Evolutionary conservation across 176 grass and related monocot genomes (phyloP), one percentile per base, ranked within the genome.

Genomic region (Eremochloa ophiuroides): DNA sequence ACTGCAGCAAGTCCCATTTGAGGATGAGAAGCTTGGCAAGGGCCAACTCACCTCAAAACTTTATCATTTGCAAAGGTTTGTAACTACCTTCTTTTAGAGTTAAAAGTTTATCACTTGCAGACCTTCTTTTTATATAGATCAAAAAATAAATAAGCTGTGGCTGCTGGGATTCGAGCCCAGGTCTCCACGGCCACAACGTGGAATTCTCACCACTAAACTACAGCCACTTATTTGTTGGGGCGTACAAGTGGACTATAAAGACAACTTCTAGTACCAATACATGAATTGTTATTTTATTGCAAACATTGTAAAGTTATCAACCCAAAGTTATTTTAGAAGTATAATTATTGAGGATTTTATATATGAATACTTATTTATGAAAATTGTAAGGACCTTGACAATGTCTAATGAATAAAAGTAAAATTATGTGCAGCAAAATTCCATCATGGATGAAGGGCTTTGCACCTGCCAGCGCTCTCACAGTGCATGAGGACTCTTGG

Each of bases 121-220:
- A 26, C 2, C 50, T 53, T 53, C 2, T 9, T 55, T 34, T 55
- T 55, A 55, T n/a, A n/a, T n/a, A n/a, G 2, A 51, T 51, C 22
- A 22, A 51, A 51, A 51, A 51, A n/a, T n/a, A n/a, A n/a, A n/a
- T n/a, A n/a, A n/a, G n/a, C n/a, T n/a, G 81, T 88, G 91, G 91
- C 89, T 97, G 87, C 92, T 93, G 88, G 95, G 90, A 93, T 91
- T 98, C 90, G 88, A 93, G 92, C 84, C 79, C 88, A 94, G 88
- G 84, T 94, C 91, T 97, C 89, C 68, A 94, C 85, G 89, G 91
- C 91, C 89, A 90, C 76, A 92, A 88, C 88, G 86, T 91, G 74
- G 86, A 93, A 97, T 91, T 97, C 94, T 93, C 64, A 97, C 86
- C 91, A 97, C 94, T 92, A 97, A 92, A 97, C 89, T 90, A 90